Evolutionary conservation across 345 rosid genomes (phyloP), one percentile per base, ranked within the genome.

Genomic region (Erysimum cheiranthoides): DNA sequence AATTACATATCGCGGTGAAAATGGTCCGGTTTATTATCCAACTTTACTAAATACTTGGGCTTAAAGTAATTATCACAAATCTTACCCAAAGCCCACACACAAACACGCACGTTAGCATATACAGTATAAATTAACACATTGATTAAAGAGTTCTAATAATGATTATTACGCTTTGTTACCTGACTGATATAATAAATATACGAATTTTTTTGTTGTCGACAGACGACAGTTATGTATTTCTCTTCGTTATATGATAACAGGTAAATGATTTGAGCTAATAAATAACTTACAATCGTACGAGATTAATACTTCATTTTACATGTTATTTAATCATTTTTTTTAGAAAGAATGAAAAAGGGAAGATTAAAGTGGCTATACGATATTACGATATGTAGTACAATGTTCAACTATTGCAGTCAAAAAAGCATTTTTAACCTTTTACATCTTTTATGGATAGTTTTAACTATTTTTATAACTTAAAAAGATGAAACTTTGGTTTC

Each of bases 351-450:
- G 12, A 5, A 69, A 42, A 77, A 8, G n/a, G 14, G 18, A 38
- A 56, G 38, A 35, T 56, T n/a, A 71, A 63, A 77, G 80, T 56
- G 27, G 57, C 2, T 61, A 76, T 62, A 64, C 47, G 58, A 77
- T 77, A 46, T 62, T 63, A 53, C 66, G 59, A 58, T 56, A 63
- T 16, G 32, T 72, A 40, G 77, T 77, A 58, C 73, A 65, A 56
- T 66, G 8, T 71, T 78, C 77, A 32, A 78, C 81, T 66, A 72
- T 78, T 50, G 77, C 81, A 78, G 81, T 78, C 81, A 78, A 78
- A 66, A 77, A 78, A 65, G 73, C 68, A 58, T 14, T 64, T 49
- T 50, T 66, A 49, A 71, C 56, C 77, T 78, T 78, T 78, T 78
- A 66, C 73, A 50, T 58, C 77, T 73, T 75, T 76, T 51, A 50